phyloP scores from a whole-genome alignment of 2,329 filamentous ascomycete species.

The Aspergillus sp. region DNA sequence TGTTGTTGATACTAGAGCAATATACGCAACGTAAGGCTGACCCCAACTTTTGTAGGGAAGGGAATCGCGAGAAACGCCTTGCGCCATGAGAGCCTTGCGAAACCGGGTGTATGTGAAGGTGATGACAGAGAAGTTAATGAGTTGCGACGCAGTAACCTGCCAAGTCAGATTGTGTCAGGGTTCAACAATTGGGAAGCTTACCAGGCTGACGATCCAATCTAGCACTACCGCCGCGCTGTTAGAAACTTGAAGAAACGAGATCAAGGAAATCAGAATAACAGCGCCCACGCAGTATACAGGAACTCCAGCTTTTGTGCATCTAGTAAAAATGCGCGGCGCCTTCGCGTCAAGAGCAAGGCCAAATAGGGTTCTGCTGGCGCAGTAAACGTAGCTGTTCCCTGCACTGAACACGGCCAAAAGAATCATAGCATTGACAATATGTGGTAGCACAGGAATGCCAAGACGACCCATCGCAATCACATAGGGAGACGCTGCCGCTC shows the following conservation, averaged over 20 bases:
- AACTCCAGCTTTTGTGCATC: constrained; percentile 64
- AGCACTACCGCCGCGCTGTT: constrained; percentile 66
- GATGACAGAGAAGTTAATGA: constrained; percentile 71
- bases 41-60: constrained; percentile 69
- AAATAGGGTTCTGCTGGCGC: constrained; percentile 67
- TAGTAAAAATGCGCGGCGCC: constrained; percentile 65
- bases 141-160: constrained; percentile 67
- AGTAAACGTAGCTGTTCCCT: constrained; percentile 68
- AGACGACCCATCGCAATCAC: constrained; percentile 66
- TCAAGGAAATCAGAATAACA: constrained; percentile 66
- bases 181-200: constrained; percentile 22
- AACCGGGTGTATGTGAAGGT: constrained; percentile 72
- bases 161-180: background rate
- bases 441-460: constrained; percentile 62
- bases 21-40: constrained; percentile 72
- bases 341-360: constrained; percentile 69
- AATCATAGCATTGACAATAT: constrained; percentile 72
- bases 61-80: constrained; percentile 65
- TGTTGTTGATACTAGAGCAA: constrained; percentile 62
- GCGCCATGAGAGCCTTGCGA: constrained; percentile 65
- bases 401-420: constrained; percentile 68
- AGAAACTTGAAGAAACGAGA: constrained; percentile 73
- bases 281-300: constrained; percentile 71
- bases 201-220: constrained; percentile 69
- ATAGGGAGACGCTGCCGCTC: constrained; percentile 72